Evolutionary conservation across 2,329 filamentous ascomycete species (phyloP), one percentile per base, ranked within the genome.

Genomic region (Aureobasidium sp.): DNA sequence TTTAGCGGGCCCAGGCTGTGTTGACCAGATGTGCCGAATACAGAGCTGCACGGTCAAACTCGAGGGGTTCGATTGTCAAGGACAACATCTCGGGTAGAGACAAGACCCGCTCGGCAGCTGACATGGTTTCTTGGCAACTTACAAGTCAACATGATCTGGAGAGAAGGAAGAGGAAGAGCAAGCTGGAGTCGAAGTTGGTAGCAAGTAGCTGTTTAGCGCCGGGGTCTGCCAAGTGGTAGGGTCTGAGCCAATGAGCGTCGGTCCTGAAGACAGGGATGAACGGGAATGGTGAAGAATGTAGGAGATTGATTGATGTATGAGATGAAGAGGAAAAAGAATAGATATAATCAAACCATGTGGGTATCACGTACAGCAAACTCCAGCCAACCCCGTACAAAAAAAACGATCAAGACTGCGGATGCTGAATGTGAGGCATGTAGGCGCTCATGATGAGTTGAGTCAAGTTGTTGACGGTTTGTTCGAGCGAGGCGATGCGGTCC

Each of bases 361-460:
- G 45, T 48, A 48, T 31, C 45, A 48, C 45, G 27, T 33, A 48
- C 15, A 48, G 40, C 40, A 48, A 33, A 24, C 45, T 15, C 42
- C 42, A 27, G 5, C 15, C 40, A 4, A 14, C 19, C 22, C 8
- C 2, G 4, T 19, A 11, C 8, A 31, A 22, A 9, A 7, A 7
- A 6, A 48, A 2, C 4, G 5, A 48, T 60, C 57, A 60, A 44
- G 47, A 33, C n/a, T 60, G 57, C 14, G 57, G n/a, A 29, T 60
- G 57, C 57, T 60, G 57, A 3, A 60, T 31, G 9, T 60, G 57
- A 15, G 57, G 57, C 57, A 60, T 60, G 37, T 60, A 60, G 22
- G 47, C 57, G 19, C 57, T 52, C 57, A 60, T 60, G 45, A 60
- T 60, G 22, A 60, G 47, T 31, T 60, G 57, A 7, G 57, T 60